Evolutionary conservation across 441 rosid species (phyloP).

Genomic region (Sinapis alba): DNA sequence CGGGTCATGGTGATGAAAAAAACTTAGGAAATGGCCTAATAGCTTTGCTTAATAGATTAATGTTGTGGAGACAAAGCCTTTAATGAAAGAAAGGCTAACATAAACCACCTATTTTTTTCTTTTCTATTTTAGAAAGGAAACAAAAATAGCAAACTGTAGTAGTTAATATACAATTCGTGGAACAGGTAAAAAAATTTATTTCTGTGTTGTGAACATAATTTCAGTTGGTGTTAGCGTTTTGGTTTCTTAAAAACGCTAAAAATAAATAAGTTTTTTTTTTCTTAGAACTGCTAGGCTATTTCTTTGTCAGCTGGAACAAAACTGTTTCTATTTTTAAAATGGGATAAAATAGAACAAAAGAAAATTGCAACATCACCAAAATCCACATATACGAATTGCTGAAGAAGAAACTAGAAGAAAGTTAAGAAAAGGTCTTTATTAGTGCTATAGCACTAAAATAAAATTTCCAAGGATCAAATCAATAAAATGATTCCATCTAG

Average conservation of each 20-base stretch:
- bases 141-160: constrained; percentile 35
- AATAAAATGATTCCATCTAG: neutral
- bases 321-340: neutral
- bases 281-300: constrained; percentile 1
- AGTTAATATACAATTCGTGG: constrained; percentile 23
- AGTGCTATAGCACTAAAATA: neutral
- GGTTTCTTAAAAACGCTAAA: neutral
- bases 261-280: neutral
- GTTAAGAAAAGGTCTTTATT: neutral
- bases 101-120: constrained; percentile 23
- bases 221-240: neutral
- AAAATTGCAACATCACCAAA: neutral
- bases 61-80: constrained; percentile 22
- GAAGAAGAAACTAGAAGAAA: neutral
- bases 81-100: constrained; percentile 27
- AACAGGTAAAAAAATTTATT: neutral
- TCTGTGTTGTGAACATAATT: neutral
- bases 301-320: constrained; percentile 4
- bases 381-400: neutral
- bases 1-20: constrained; percentile 41
- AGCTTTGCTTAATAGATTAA: constrained; percentile 24
- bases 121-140: constrained; percentile 20
- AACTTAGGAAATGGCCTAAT: constrained; percentile 45
- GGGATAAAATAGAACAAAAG: neutral
- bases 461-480: neutral